Evolutionary conservation across 176 grass and related monocot species (phyloP).

Genomic region (Triticum dicoccoides): DNA sequence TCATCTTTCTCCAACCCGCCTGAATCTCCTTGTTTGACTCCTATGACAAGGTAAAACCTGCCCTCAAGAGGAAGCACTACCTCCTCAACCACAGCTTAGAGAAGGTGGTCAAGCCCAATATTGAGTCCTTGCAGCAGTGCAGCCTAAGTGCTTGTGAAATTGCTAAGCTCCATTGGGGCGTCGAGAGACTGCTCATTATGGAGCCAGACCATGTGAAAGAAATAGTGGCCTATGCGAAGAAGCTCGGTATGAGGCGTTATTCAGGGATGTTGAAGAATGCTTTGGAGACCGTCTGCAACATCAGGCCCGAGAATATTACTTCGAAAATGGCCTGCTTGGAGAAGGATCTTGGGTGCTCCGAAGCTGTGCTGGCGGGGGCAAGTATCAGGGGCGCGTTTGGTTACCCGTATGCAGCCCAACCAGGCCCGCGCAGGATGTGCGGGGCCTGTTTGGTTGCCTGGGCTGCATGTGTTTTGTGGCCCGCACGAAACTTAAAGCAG

Average conservation of each 20-base stretch:
- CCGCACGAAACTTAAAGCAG: too few species aligned
- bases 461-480: too few species aligned
- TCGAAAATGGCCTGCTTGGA: conserved; percentile 10
- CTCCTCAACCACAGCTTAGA: background rate
- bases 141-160: background rate
- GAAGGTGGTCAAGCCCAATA: background rate
- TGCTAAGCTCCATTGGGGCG: background rate
- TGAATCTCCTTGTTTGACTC: background rate
- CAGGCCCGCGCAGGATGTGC: too few species aligned
- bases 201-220: background rate
- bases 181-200: background rate
- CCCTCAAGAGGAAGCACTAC: background rate
- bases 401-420: too few species aligned
- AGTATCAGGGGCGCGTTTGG: too few species aligned
- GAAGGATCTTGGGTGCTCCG: conserved; percentile 38
- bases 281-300: background rate
- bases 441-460: too few species aligned
- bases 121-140: background rate
- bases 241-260: background rate
- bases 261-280: conserved; percentile 3
- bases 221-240: background rate
- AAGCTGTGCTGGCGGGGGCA: background rate
- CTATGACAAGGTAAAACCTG: background rate
- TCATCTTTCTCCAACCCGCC: background rate
- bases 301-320: background rate